These are phyloP conservation scores for Blastobotrys indianensis DNA, from an alignment of 1,139 yeast species.

Conservation along the genomic window DNA sequence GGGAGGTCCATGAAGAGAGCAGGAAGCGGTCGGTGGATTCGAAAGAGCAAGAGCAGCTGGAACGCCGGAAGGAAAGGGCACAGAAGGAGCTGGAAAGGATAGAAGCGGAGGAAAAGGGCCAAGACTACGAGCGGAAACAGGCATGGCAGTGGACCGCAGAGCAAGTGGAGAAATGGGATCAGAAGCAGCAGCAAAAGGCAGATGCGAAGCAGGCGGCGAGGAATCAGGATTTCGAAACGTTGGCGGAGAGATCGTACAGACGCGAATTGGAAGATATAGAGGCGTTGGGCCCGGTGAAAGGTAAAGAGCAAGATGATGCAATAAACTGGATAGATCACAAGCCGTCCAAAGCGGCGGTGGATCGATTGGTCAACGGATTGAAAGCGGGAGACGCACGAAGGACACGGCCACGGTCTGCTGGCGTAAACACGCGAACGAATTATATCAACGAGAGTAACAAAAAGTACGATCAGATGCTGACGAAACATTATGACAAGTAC, in stretches of 20 bases:
- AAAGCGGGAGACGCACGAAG: slow-evolving; percentile 36
- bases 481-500: slow-evolving; percentile 50
- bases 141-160: slow-evolving; percentile 61
- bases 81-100: slow-evolving; percentile 38
- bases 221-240: slow-evolving; percentile 39
- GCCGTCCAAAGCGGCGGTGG: slow-evolving; percentile 39
- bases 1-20: slow-evolving; percentile 40
- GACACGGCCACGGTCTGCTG: slow-evolving; percentile 34
- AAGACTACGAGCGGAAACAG: slow-evolving; percentile 39
- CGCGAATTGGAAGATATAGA: slow-evolving; percentile 45
- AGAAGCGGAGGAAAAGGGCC: slow-evolving; percentile 38
- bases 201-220: slow-evolving; percentile 15
- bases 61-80: slow-evolving; percentile 34
- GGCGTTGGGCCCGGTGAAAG: slow-evolving; percentile 38
- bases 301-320: background rate
- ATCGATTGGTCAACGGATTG: slow-evolving; percentile 38
- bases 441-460: slow-evolving; percentile 68
- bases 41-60: slow-evolving; percentile 30
- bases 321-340: slow-evolving; percentile 26
- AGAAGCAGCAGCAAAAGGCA: slow-evolving; percentile 33
- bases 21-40: slow-evolving; percentile 34
- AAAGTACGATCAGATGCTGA: slow-evolving; percentile 68
- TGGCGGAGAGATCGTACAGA: slow-evolving; percentile 52
- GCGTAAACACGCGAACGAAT: slow-evolving; percentile 37
- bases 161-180: slow-evolving; percentile 64